Conservation (phyloP, 306 rosid genomes). For the Leucaena leucocephala region DNA sequence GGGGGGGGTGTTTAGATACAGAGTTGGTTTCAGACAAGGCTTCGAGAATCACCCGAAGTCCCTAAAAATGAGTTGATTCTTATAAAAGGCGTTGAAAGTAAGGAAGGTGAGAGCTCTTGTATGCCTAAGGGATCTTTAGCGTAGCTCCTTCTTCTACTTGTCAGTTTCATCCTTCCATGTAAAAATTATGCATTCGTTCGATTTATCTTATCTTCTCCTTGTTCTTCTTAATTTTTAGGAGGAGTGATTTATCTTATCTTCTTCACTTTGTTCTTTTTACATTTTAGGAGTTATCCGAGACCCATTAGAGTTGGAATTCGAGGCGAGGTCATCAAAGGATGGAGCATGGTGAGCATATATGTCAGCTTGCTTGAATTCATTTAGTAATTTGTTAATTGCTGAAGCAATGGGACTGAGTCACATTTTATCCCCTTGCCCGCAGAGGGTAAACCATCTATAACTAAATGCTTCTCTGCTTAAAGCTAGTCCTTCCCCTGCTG, state of each 20-base stretch:
- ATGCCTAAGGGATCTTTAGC: constrained; percentile 45
- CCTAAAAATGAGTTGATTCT: constrained; percentile 38
- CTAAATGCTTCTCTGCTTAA: not conserved
- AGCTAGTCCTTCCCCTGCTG: not conserved
- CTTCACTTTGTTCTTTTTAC: constrained; percentile 8
- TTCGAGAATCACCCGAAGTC: constrained; percentile 49
- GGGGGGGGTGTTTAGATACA: constrained; percentile 53
- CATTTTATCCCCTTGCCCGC: not conserved
- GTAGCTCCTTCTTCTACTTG: constrained; percentile 26
- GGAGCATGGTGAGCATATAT: constrained; percentile 80
- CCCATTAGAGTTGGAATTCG: constrained; percentile 79
- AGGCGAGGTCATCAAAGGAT: constrained; percentile 91
- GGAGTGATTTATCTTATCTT: constrained; percentile 30
- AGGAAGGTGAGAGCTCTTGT: constrained; percentile 48
- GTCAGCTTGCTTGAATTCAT: not conserved
- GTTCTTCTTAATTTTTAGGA: constrained; percentile 42
- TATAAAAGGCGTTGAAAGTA: constrained; percentile 44
- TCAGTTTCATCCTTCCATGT: not conserved
- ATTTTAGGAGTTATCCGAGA: constrained; percentile 53
- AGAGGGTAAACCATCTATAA: not conserved
- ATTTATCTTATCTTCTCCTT: not conserved
- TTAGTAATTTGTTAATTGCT: not conserved
- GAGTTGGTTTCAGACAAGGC: constrained; percentile 71
- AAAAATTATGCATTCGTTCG: not conserved
- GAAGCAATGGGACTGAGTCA: not conserved